Base-by-base conservation (phyloP, 495 filamentous ascomycete genomes). In the Sordaria brevicollis region DNA sequence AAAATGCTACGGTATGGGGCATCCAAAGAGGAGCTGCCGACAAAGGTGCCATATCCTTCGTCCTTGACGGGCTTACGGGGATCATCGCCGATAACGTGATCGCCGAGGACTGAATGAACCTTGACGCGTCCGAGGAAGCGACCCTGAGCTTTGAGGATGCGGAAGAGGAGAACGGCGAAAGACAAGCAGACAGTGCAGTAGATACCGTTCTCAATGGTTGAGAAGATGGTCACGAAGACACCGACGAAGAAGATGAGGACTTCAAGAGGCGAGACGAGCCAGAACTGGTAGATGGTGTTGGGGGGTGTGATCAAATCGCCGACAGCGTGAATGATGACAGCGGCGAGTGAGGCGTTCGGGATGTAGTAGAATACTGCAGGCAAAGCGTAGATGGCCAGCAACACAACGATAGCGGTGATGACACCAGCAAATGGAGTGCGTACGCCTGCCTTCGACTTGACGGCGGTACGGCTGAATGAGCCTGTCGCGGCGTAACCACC, bases 401-500 rank as follows among this genome's bases (percentile, higher is more conserved):
- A 86, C 10, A 99, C 95, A 9, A 99, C 88, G 17, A 90, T 21
- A 0, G 92, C 94, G 8, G 95, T 99, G 71, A 98, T 94, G 29
- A 94, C 84, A 81, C 95, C 95, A 9, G 92, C 94, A 69, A 97
- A 90, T 1, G 95, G 95, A 13, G 93, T 97, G 5, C 94, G 89
- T 2, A 98, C 95, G 74, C 95, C 95, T 43, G 96, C 94, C 83
- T 98, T 99, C 1, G 93, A 94, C 80, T 98, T 97, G 83, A 99
- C 98, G 33, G 95, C 95, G 62, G 95, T 99, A 31, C 95, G 90
- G 17, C 93, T 96, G 85, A 99, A 99, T 13, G 96, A 98, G 5
- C 95, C 95, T 34, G 95, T 99, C 0, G 95, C 92, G 2, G 96
- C 93, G 74, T 97, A 99, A 3, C 86, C 95, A 70, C 95, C 95